Evolutionary conservation across 495 filamentous ascomycete species (phyloP).

Genomic region (Tricharina praecox): DNA sequence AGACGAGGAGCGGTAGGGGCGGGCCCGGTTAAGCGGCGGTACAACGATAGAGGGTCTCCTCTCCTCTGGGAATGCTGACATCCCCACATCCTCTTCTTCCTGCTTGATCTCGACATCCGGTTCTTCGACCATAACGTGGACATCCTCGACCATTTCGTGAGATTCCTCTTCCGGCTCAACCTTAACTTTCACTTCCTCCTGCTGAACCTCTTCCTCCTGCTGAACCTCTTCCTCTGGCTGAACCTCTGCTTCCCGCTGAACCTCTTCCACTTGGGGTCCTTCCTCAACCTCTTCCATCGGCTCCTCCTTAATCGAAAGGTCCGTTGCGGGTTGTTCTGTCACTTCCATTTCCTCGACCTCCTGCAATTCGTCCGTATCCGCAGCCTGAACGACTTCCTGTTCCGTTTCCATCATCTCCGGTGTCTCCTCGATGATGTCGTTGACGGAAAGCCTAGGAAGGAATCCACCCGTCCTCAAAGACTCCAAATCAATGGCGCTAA

Average conservation of each 20-base stretch:
- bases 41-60: constrained; percentile 9
- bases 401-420: background rate
- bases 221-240: constrained; percentile 17
- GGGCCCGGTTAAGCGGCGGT: constrained; percentile 13
- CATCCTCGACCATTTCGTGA: background rate
- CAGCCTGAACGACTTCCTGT: background rate
- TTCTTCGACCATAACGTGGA: constrained; percentile 6
- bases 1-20: constrained; percentile 21
- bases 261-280: too few species aligned
- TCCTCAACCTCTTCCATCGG: constrained; percentile 10
- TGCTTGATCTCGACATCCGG: constrained; percentile 24
- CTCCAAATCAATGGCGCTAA: constrained; percentile 24
- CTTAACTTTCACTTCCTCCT: constrained; percentile 21
- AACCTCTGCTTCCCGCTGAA: constrained; percentile 17
- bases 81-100: constrained; percentile 28
- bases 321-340: background rate
- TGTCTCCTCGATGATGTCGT: background rate
- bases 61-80: too few species aligned
- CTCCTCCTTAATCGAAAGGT: constrained; percentile 5
- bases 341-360: background rate
- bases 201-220: constrained; percentile 21
- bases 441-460: background rate
- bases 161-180: background rate
- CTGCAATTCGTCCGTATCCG: constrained; percentile 5
- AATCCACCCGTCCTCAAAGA: background rate